Base-by-base conservation (phyloP, 192 early-diverging fungal species). In the Allomyces javanicus region DNA sequence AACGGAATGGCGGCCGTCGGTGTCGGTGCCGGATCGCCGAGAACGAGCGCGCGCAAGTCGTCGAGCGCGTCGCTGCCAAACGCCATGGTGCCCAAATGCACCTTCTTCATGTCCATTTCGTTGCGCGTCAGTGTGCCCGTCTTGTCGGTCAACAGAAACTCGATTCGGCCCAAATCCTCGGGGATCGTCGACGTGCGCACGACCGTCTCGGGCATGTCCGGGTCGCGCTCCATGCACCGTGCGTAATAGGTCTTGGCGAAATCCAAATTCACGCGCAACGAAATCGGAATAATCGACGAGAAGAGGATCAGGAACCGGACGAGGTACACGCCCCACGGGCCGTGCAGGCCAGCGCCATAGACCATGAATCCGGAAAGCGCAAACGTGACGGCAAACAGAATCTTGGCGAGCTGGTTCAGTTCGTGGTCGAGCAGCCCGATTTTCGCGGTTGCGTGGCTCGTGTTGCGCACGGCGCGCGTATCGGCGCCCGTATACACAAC, bases 401-500 rank as follows among this genome's bases (percentile, higher is more conserved):
- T 92, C 82, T 96, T 96, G 25, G 91, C 88, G 40, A 97, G 80
- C 19, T 82, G 78, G 77, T 97, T 97, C 67, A 97, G 87, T 69
- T 97, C 92, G 4, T 76, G 67, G 74, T 97, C 94, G 50, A 97
- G 78, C 23, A 89, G 78, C 0, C 94, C 94, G 25, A 93, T 83
- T 73, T 97, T 97, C 24, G 89, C 92, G 68, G 85, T 82, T 21
- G 92, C 89, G 61, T 90, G 85, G 63, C 83, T 93, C 7, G 94
- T 97, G 72, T 97, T 97, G 89, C 94, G 92, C 14, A 93, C 92
- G 21, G 94, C 92, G 10, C 93, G 83, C 10, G 94, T 97, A 67
- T 97, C 92, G 61, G 79, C 78, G 10, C 94, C 94, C 1, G 94
- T 97, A 70, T 95, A 97, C 22, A 94, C 69, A 0, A 95, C 86